Evolutionary conservation across 2,329 filamentous ascomycete genomes (phyloP), one percentile per base, ranked within the genome.

Genomic region (Cordyceps farinosa): DNA sequence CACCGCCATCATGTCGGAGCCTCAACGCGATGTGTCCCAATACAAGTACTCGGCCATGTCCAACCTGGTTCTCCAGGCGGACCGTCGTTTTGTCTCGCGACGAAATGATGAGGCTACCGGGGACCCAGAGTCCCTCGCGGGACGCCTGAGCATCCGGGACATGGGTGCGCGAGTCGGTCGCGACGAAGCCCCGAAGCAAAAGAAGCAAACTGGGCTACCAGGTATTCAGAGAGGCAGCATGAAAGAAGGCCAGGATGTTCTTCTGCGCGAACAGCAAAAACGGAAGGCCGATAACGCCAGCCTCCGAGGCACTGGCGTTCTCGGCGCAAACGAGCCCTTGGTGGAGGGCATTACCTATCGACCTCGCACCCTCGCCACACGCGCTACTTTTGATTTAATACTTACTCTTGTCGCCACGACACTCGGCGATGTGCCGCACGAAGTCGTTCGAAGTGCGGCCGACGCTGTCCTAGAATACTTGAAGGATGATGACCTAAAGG

Each of bases 21-120:
- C 86, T 77, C 82, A 88, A 73, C 86, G 86, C 78, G 87, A 95
- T 89, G 90, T 96, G 73, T 93, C 92, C 78, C 93, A 97, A 80
- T 97, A 96, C 86, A 97, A 97, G 80, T 97, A 97, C 86, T 92
- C 92, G 87, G 92, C 91, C 78, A 98, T 99, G 95, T 99, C 95
- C 81, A 99, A 99, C 87, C 90, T 99, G 92, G 95, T 99, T 75
- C 91, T 99, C 87, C 95, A 99, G 90, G 93, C 92, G 81, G 95
- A 99, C 82, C 90, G 93, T 80, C 90, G 95, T 71, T 98, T 99
- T 76, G 90, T 96, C 71, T 92, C 92, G 67, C 88, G 95, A 76
- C 88, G 92, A 72, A 92, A 89, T 70, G 94, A 99, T 78, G 96
- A 99, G 80, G 89, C 92, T 67, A 98, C 94, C 58, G 95, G 95